Evolutionary conservation across 352 stramenopile genomes (phyloP).

Genomic region (Phytopythium kandeliae): DNA sequence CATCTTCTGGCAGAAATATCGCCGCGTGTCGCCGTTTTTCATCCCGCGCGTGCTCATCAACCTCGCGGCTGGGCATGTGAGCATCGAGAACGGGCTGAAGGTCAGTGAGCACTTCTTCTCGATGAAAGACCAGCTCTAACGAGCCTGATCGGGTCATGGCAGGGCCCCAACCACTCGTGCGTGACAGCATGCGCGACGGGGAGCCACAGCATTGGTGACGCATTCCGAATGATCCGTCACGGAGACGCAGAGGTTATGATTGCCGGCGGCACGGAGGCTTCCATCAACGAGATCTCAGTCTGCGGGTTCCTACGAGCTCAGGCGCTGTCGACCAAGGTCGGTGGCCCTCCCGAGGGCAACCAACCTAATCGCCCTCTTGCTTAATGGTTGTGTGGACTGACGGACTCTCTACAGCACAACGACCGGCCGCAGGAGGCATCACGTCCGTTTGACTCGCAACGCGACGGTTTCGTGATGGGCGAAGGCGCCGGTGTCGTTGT

Average conservation of each 20-base stretch:
- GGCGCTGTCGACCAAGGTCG: conserved; percentile 89
- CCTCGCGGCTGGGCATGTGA: conserved; percentile 88
- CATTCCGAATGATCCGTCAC: conserved; percentile 83
- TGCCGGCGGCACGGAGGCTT: conserved; percentile 93
- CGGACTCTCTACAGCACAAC: conserved; percentile 92
- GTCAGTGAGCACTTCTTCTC: too few species aligned
- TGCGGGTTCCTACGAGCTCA: conserved; percentile 95
- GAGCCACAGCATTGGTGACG: conserved; percentile 96
- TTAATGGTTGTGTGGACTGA: too few species aligned
- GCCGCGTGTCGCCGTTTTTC: conserved; percentile 92
- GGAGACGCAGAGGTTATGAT: conserved; percentile 95
- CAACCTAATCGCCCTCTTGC: too few species aligned
- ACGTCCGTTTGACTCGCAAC: conserved; percentile 92
- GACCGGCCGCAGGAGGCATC: conserved; percentile 86
- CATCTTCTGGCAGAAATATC: conserved; percentile 53
- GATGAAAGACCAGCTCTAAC: too few species aligned
- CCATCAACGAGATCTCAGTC: conserved; percentile 91
- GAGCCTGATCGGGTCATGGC: neutral
- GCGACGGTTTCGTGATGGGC: conserved; percentile 98
- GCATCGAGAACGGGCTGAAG: conserved; percentile 89
- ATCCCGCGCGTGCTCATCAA: conserved; percentile 93
- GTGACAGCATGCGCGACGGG: conserved; percentile 96
- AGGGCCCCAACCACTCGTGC: conserved; percentile 96
- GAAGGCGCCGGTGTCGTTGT: conserved; percentile 70
- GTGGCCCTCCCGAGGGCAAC: neutral